Conservation (phyloP, 2,329 filamentous ascomycete species). For the Sphaerulina musiva region DNA sequence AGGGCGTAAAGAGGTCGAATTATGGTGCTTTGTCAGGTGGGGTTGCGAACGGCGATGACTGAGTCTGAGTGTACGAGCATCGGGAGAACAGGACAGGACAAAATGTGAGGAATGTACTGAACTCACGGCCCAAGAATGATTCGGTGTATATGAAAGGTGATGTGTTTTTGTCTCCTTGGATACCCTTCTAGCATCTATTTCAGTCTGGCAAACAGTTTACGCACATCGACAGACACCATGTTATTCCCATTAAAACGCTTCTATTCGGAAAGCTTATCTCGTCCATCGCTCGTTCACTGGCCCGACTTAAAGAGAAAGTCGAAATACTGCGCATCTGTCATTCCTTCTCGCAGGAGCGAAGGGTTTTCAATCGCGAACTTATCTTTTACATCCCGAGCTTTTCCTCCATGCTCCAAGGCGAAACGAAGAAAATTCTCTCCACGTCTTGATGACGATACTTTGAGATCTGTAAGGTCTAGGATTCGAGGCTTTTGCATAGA, state of each 20-base stretch:
- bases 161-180: neutral
- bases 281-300: too few relatives aligned
- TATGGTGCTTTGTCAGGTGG: slow-evolving; percentile 11
- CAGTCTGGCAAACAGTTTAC: neutral
- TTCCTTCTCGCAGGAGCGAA: too few relatives aligned
- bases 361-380: too few relatives aligned
- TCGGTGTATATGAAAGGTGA: neutral
- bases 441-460: too few relatives aligned
- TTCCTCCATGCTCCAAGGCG: too few relatives aligned
- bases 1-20: slow-evolving; percentile 28
- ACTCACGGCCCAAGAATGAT: slow-evolving; percentile 5
- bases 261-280: too few relatives aligned
- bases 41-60: slow-evolving; percentile 1
- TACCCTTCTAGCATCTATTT: neutral
- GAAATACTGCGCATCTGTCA: too few relatives aligned
- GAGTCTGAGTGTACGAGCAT: neutral
- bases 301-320: too few relatives aligned
- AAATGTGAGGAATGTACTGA: slow-evolving; percentile 2
- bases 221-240: neutral
- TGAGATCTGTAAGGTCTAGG: too few relatives aligned
- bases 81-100: neutral
- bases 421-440: too few relatives aligned
- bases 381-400: too few relatives aligned
- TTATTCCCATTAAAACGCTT: neutral
- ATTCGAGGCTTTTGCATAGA: too few relatives aligned